phyloP scores from a whole-genome alignment of 768 basidiomycete genomes.

The Mycena leptocephala region DNA sequence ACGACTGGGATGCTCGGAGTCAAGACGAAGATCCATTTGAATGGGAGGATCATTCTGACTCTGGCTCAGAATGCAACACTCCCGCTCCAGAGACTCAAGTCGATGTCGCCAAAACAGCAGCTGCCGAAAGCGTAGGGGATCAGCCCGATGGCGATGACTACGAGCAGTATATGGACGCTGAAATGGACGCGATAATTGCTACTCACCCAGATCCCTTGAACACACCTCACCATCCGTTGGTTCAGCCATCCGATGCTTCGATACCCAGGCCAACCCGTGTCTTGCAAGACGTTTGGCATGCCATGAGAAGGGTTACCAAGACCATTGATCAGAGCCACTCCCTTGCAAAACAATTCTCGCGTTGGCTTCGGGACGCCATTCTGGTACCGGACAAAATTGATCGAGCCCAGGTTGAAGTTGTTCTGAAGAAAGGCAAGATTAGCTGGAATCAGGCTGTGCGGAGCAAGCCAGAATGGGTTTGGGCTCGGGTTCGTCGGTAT shows the following conservation, averaged over 20 bases:
- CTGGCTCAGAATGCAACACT: too few species aligned
- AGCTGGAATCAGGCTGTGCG: slow-evolving; percentile 6
- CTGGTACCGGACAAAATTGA: slow-evolving; percentile 6
- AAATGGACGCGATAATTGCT: background rate
- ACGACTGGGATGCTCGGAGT: background rate
- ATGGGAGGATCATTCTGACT: background rate
- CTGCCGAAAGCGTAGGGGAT: background rate
- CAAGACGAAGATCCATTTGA: background rate
- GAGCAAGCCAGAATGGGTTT: slow-evolving; percentile 3
- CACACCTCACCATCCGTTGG: background rate
- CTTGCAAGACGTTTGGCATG: slow-evolving; percentile 4
- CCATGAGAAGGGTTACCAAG: background rate
- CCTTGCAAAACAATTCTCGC: background rate
- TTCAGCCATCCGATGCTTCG: background rate
- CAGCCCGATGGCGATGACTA: background rate
- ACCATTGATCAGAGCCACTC: background rate
- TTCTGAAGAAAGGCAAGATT: background rate
- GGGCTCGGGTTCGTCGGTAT: too few species aligned
- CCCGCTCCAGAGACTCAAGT: background rate
- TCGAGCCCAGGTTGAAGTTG: slow-evolving; percentile 2
- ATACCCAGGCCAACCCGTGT: background rate
- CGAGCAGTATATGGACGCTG: background rate
- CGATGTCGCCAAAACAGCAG: background rate
- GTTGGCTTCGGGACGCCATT: slow-evolving; percentile 5
- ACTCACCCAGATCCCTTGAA: background rate